Percentiles rank a stretch among this genome's conserved stretches.
Evolutionary conservation across 78 protist species (phyloP).

Genomic region (Pigoraptor vietnamica): DNA sequence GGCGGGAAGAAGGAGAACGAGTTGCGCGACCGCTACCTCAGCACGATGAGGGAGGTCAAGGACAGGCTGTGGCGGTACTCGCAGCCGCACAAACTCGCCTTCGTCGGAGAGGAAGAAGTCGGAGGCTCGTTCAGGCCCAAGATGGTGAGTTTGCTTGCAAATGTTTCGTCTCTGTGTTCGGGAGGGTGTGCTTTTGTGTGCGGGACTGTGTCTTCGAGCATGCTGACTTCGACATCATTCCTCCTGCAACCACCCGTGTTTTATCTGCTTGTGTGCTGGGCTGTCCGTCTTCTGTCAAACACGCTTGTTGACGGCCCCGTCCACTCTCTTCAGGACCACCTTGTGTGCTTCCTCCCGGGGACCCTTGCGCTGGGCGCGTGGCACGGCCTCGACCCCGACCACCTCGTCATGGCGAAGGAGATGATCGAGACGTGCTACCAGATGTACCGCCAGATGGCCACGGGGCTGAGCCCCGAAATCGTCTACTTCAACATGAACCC

Average conservation of each 20-base stretch:
- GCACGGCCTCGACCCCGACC: not conserved
- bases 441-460: constrained; percentile 13
- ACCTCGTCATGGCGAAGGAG: not conserved
- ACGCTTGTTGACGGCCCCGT: too few relatives aligned
- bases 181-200: not conserved
- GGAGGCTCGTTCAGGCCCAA: not conserved
- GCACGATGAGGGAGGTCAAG: not conserved
- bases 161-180: too few relatives aligned
- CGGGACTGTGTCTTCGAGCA: too few relatives aligned
- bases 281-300: too few relatives aligned
- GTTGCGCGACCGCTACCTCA: not conserved
- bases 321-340: constrained; percentile 18
- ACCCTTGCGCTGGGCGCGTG: constrained; percentile 38
- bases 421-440: constrained; percentile 42
- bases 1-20: not conserved
- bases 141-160: too few relatives aligned
- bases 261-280: too few relatives aligned
- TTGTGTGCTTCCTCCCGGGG: constrained; percentile 57
- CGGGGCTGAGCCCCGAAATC: constrained; percentile 64
- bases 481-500: not conserved
- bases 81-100: not conserved
- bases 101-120: not conserved
- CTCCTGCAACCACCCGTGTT: too few relatives aligned
- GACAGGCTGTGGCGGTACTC: not conserved
- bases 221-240: too few relatives aligned